Conservation (phyloP, 2,329 filamentous ascomycete genomes). For the Neofusicoccum laricinum region DNA sequence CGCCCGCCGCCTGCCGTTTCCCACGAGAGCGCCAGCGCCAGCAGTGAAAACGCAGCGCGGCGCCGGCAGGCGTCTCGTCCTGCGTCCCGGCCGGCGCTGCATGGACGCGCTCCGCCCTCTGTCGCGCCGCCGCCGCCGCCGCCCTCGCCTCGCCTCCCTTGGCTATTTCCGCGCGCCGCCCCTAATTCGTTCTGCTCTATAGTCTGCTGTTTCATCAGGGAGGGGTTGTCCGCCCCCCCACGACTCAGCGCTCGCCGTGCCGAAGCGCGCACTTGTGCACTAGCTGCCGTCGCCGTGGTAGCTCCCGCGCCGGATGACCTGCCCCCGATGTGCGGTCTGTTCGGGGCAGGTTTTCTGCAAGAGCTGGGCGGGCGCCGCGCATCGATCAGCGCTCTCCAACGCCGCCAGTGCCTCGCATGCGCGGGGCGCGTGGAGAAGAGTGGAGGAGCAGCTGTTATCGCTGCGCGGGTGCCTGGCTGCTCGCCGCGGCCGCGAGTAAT, state of each 20-base stretch:
- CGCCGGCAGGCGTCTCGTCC: not conserved
- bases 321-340: not conserved
- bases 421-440: slow-evolving; percentile 8
- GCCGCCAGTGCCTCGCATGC: not conserved
- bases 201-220: slow-evolving; percentile 6
- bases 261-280: not conserved
- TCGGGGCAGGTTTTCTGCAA: not conserved
- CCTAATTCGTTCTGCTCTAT: not conserved
- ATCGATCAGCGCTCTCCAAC: slow-evolving; percentile 1
- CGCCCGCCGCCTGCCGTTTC: not conserved
- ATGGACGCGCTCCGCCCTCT: too few relatives aligned
- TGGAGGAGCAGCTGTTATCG: not conserved
- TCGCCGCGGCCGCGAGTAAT: slow-evolving; percentile 1
- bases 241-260: slow-evolving; percentile 2
- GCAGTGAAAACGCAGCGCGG: not conserved
- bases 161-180: not conserved
- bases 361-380: not conserved
- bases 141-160: not conserved
- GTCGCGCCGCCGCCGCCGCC: not conserved
- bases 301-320: not conserved
- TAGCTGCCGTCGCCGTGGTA: slow-evolving; percentile 3
- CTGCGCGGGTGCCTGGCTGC: not conserved
- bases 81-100: too few relatives aligned
- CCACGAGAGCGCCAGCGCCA: not conserved
- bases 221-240: not conserved